phyloP scores from a whole-genome alignment of 2,329 filamentous ascomycete species.

The Aspergillus ustus region DNA sequence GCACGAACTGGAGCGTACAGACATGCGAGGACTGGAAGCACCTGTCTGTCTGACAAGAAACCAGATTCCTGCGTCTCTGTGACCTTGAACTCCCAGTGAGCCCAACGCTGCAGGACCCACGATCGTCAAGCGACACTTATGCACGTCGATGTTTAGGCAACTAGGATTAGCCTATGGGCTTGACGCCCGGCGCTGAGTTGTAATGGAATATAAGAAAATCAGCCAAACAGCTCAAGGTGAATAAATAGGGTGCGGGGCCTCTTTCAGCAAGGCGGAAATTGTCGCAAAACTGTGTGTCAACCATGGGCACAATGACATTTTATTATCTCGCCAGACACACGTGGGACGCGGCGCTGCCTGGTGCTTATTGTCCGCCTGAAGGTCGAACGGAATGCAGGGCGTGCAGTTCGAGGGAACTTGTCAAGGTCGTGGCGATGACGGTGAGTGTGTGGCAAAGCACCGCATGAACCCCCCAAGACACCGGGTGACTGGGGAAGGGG shows the following conservation, averaged over 20 bases:
- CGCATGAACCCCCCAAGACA: slow-evolving; percentile 4
- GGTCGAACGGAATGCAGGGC: slow-evolving; percentile 18
- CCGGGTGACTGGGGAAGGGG: slow-evolving; percentile 5
- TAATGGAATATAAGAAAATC: slow-evolving; percentile 8
- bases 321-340: slow-evolving; percentile 12
- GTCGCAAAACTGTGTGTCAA: slow-evolving; percentile 16
- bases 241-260: slow-evolving; percentile 13
- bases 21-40: slow-evolving; percentile 23
- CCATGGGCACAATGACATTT: slow-evolving; percentile 14
- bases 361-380: slow-evolving; percentile 3
- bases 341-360: neutral
- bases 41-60: slow-evolving; percentile 21
- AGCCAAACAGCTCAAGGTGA: slow-evolving; percentile 15
- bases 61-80: slow-evolving; percentile 16
- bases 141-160: slow-evolving; percentile 35
- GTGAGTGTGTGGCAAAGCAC: slow-evolving; percentile 26
- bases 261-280: slow-evolving; percentile 15
- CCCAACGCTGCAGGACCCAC: slow-evolving; percentile 22
- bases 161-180: slow-evolving; percentile 30
- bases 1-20: slow-evolving; percentile 19
- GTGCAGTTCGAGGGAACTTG: slow-evolving; percentile 10
- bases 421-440: slow-evolving; percentile 17
- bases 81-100: slow-evolving; percentile 20
- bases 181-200: slow-evolving; percentile 29
- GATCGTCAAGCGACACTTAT: slow-evolving; percentile 41